phyloP scores from a whole-genome alignment of 1,284 basidiomycete species.

The Ustilago tritici region DNA sequence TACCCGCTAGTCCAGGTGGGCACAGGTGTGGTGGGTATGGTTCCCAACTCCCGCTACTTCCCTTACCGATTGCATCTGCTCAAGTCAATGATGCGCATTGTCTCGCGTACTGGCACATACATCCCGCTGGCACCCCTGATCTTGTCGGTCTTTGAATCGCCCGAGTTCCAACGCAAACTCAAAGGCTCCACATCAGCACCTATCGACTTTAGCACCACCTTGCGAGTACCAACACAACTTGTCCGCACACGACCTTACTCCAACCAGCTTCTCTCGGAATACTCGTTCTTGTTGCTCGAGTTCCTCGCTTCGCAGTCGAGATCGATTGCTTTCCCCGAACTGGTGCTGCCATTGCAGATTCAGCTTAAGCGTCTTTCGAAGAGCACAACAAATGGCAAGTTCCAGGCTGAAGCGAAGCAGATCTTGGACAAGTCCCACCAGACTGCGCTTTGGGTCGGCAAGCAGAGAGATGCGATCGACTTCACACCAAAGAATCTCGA shows the following conservation, averaged over 20 bases:
- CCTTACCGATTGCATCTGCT: conserved; percentile 82
- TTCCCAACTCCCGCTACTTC: conserved; percentile 83
- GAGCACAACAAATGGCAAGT: conserved; percentile 55
- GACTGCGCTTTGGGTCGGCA: conserved; percentile 59
- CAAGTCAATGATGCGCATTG: conserved; percentile 79
- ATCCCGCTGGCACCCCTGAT: conserved; percentile 88
- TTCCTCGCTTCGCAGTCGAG: conserved; percentile 74
- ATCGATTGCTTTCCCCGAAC: conserved; percentile 87
- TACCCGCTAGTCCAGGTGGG: conserved; percentile 96
- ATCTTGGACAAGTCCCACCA: conserved; percentile 63
- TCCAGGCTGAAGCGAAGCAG: conserved; percentile 49
- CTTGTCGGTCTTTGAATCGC: conserved; percentile 85
- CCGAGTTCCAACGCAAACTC: conserved; percentile 80
- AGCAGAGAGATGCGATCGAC: conserved; percentile 58
- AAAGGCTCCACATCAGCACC: conserved; percentile 91
- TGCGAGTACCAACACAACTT: conserved; percentile 89
- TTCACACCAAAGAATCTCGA: conserved; percentile 63
- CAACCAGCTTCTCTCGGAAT: conserved; percentile 86
- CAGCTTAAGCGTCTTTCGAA: conserved; percentile 64
- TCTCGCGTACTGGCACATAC: conserved; percentile 84
- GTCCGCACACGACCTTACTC: conserved; percentile 87
- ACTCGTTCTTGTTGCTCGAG: conserved; percentile 82
- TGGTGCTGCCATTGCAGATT: conserved; percentile 85
- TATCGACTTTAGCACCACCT: conserved; percentile 86
- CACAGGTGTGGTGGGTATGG: conserved; percentile 91